phyloP scores from a whole-genome alignment of 345 rosid genomes.

The Eutrema heterophyllum region DNA sequence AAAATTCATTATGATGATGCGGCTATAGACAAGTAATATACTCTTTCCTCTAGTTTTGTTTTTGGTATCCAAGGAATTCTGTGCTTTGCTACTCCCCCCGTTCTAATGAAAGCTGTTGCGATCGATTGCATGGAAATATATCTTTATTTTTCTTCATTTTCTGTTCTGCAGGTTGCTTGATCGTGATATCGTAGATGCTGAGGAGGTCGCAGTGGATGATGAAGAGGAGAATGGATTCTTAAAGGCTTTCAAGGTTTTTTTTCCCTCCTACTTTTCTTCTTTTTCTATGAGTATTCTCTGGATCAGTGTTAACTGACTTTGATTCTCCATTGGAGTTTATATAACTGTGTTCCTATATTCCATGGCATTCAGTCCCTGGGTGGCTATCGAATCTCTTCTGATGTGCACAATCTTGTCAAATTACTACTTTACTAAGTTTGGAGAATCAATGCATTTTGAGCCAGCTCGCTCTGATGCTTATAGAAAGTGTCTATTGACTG shows the following conservation, averaged over 20 bases:
- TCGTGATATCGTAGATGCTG: slow-evolving; percentile 73
- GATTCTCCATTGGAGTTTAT: background rate
- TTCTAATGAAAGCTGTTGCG: background rate
- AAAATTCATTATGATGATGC: slow-evolving; percentile 96
- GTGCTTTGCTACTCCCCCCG: background rate
- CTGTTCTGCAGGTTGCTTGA: slow-evolving; percentile 70
- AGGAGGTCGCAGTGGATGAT: slow-evolving; percentile 82
- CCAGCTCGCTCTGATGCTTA: background rate
- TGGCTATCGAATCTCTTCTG: background rate
- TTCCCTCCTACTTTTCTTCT: background rate
- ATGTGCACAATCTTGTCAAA: background rate
- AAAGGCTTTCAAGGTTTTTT: slow-evolving; percentile 91
- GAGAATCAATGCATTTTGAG: background rate
- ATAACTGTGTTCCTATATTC: background rate
- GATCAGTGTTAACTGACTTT: background rate
- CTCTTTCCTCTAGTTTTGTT: slow-evolving; percentile 6
- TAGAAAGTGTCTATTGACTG: background rate
- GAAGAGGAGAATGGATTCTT: slow-evolving; percentile 96
- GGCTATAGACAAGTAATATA: slow-evolving; percentile 79
- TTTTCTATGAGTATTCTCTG: slow-evolving; percentile 4
- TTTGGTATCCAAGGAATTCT: background rate
- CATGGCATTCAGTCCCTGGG: background rate
- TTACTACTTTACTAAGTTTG: background rate
- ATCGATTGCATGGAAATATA: background rate
- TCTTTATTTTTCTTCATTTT: background rate